phyloP scores from a whole-genome alignment of 1,284 basidiomycete genomes.

The Exsudoporus floridanus region DNA sequence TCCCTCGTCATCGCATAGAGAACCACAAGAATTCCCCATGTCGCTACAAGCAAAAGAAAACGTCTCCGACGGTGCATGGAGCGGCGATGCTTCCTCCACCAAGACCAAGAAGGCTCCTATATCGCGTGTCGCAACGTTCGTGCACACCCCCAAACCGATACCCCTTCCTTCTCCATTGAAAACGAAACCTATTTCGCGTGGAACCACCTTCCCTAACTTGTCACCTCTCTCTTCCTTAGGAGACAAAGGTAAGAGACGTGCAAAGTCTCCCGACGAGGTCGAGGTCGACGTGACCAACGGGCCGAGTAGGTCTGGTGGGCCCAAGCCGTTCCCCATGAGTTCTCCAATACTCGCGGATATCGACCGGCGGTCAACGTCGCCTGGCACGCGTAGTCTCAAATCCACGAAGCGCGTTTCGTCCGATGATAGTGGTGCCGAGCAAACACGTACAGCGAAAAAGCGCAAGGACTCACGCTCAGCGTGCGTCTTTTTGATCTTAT shows the following conservation, averaged over 20 bases:
- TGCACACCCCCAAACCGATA: constrained; percentile 2
- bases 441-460: constrained; percentile 39
- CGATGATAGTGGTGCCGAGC: constrained; percentile 33
- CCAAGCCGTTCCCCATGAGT: constrained; percentile 54
- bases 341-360: constrained; percentile 43
- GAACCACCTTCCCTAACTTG: constrained; percentile 24
- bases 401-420: constrained; percentile 41
- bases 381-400: constrained; percentile 16
- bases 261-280: constrained; percentile 6
- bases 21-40: constrained; percentile 30
- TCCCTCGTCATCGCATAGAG: constrained; percentile 10
- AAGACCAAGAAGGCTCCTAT: constrained; percentile 14
- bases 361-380: constrained; percentile 22
- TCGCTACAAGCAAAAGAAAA: constrained; percentile 26
- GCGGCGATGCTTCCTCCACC: constrained; percentile 13
- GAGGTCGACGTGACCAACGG: background rate
- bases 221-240: constrained; percentile 24
- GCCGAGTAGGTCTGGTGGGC: constrained; percentile 6
- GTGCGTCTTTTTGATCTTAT: constrained; percentile 19
- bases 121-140: constrained; percentile 9
- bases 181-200: constrained; percentile 9
- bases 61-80: constrained; percentile 14
- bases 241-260: constrained; percentile 23
- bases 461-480: constrained; percentile 27
- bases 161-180: constrained; percentile 28